Evolutionary conservation across 768 basidiomycete species (phyloP).

Genomic region (Scleroderma bovista): DNA sequence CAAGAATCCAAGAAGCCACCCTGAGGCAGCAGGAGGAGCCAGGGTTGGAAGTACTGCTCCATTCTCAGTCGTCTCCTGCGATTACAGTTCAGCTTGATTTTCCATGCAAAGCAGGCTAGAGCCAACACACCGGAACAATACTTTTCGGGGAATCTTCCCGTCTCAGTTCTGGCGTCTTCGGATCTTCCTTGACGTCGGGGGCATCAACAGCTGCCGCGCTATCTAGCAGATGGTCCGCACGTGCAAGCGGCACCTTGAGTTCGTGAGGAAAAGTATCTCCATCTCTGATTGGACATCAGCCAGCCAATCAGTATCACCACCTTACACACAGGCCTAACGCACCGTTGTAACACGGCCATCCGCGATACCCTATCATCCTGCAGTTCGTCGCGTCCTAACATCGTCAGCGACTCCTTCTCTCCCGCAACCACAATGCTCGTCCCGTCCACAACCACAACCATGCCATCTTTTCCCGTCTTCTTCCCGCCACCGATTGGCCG

Average conservation of each 20-base stretch:
- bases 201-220: constrained; percentile 18
- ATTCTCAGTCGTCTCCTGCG: constrained; percentile 24
- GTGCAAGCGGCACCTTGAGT: constrained; percentile 52
- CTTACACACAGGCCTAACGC: constrained; percentile 12
- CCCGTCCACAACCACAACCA: constrained; percentile 33
- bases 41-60: constrained; percentile 15
- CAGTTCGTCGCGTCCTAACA: constrained; percentile 69
- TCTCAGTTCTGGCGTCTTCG: constrained; percentile 13
- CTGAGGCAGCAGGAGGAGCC: constrained; percentile 18
- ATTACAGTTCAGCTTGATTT: not conserved
- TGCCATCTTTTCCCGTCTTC: constrained; percentile 8
- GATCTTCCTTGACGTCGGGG: constrained; percentile 10
- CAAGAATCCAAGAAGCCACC: constrained; percentile 55
- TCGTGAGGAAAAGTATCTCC: constrained; percentile 55
- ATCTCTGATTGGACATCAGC: constrained; percentile 36
- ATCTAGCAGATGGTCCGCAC: constrained; percentile 57
- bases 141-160: constrained; percentile 17
- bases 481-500: constrained; percentile 32
- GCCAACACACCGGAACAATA: constrained; percentile 15
- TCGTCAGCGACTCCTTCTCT: constrained; percentile 75
- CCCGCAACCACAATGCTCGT: constrained; percentile 42
- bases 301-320: constrained; percentile 3
- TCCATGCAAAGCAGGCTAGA: not conserved
- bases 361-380: constrained; percentile 63
- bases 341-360: constrained; percentile 69